These are phyloP conservation scores for Dothideomycetes sp. DNA, from an alignment of 2,329 filamentous ascomycete genomes.

Conservation along the genomic window DNA sequence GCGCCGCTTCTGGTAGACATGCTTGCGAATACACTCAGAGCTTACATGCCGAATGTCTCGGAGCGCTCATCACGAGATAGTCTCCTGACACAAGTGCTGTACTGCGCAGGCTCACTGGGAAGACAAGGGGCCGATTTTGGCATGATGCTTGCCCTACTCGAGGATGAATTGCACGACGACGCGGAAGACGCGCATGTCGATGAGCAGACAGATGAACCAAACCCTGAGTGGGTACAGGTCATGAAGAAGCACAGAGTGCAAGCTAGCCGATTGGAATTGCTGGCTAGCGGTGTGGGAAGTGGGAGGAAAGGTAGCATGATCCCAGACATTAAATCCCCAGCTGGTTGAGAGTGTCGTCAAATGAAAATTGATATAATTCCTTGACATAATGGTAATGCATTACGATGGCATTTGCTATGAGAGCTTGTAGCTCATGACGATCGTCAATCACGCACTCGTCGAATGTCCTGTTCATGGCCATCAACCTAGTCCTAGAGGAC, in stretches of 20 bases:
- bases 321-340: constrained; percentile 9
- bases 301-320: constrained; percentile 15
- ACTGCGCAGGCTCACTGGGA: constrained; percentile 84
- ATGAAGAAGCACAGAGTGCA: constrained; percentile 80
- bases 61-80: constrained; percentile 76
- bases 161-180: constrained; percentile 33
- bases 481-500: no score
- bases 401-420: no score
- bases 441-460: no score
- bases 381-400: no score
- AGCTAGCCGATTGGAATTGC: constrained; percentile 61
- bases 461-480: no score
- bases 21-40: constrained; percentile 62
- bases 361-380: no score
- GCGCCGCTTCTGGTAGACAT: constrained; percentile 73
- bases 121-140: constrained; percentile 88
- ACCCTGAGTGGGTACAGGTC: constrained; percentile 73
- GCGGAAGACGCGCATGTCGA: constrained; percentile 53
- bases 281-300: constrained; percentile 31
- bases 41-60: constrained; percentile 70
- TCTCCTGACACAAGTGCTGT: constrained; percentile 81
- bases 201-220: constrained; percentile 46
- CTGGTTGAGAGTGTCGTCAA: background rate
- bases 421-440: no score
- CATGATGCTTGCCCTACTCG: constrained; percentile 62